Base-by-base conservation (phyloP, 768 basidiomycete genomes). In the Leccinellum albellum region DNA sequence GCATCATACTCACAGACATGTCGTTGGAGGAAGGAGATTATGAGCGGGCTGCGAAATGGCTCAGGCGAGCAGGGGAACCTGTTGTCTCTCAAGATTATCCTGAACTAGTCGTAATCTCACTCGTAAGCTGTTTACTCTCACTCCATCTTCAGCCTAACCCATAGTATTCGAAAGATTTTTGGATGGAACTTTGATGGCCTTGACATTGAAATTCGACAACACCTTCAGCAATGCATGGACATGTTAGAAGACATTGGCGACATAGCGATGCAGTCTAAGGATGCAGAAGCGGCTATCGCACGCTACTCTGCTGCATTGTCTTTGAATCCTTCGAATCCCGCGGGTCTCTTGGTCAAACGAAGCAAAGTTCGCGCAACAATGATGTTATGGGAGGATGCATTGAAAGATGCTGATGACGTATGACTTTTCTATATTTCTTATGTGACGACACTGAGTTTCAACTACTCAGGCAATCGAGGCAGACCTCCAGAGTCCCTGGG, bases 121-220 rank as follows among this genome's bases (percentile, higher is more conserved):
- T 64, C 2, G 60, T 61, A 33, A 53, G 61, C 15, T 14, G 3
- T 1, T 29, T 8, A 6, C 1, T 5, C 6, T 4, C 7, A 6
- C 1, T 10, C 8, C 3, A 13, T 14, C 8, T 6, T 35, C 33
- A 17, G 17, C 33, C 14, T 29, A n/a, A 53, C 12, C 4, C 40
- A 55, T 4, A 9, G 8, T 13, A 2, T 23, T 55, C 13, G 9
- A 31, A 48, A 61, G 52, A 45, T 61, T 3, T 61, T 60, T 28
- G 62, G 54, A 3, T 64, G 62, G 62, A 20, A 53, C 15, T 57
- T 64, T 44, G 58, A 64, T 4, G 15, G 42, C 17, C 58, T 56
- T 10, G 10, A 10, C 1, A 1, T 21, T 14, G 42, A 31, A 9
- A 44, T 57, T 17, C 50, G 35, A 7, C 3, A 31, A 8, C 47